These are phyloP conservation scores for Penicillium simplicissimum DNA, from an alignment of 495 filamentous ascomycete species.

Conservation along the genomic window DNA sequence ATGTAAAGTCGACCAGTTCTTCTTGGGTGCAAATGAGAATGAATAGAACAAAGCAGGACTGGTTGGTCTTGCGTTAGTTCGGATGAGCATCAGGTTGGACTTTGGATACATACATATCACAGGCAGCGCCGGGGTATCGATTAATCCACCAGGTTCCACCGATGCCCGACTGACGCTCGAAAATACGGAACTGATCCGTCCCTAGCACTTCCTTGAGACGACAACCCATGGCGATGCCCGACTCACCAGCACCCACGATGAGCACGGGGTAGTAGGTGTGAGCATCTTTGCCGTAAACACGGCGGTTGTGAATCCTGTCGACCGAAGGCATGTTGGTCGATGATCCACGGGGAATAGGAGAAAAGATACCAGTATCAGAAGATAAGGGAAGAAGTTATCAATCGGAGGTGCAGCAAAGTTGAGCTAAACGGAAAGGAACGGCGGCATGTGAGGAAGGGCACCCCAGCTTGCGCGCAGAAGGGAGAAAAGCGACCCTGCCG, in stretches of 20 bases:
- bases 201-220: slow-evolving; percentile 58
- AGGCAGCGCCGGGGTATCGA: slow-evolving; percentile 64
- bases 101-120: slow-evolving; percentile 42
- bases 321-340: slow-evolving; percentile 25
- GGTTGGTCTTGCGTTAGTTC: neutral
- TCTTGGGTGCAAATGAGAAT: slow-evolving; percentile 62
- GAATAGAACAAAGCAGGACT: slow-evolving; percentile 61
- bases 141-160: slow-evolving; percentile 73
- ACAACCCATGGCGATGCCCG: slow-evolving; percentile 66
- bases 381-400: neutral
- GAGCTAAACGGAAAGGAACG: neutral
- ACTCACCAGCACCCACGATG: slow-evolving; percentile 64
- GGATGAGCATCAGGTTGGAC: slow-evolving; percentile 13
- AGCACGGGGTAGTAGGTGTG: slow-evolving; percentile 58
- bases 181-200: slow-evolving; percentile 64
- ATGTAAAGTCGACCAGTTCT: slow-evolving; percentile 56
- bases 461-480: neutral
- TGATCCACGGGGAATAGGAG: neutral
- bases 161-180: slow-evolving; percentile 60
- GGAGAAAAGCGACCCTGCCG: neutral
- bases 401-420: neutral
- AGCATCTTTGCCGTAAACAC: slow-evolving; percentile 49
- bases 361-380: neutral
- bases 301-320: slow-evolving; percentile 45
- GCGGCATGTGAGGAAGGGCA: slow-evolving; percentile 6